phyloP scores from a whole-genome alignment of 805 yeast genomes.

The Ogataea saltuana region DNA sequence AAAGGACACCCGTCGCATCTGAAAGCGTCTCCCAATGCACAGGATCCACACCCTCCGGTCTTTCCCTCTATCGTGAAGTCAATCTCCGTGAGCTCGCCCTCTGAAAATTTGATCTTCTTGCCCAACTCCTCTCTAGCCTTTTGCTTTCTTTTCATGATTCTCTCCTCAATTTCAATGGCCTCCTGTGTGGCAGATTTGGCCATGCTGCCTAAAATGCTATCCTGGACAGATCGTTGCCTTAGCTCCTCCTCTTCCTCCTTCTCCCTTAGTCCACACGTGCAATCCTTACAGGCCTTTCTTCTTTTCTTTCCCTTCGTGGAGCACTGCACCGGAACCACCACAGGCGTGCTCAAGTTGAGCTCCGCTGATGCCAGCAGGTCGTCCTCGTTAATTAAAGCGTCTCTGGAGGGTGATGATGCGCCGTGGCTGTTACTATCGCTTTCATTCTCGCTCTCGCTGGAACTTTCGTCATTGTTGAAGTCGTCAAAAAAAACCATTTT shows the following conservation, averaged over 20 bases:
- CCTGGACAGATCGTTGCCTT: conserved; percentile 45
- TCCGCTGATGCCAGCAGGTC: conserved; percentile 43
- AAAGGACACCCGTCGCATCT: conserved; percentile 98
- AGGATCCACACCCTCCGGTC: conserved; percentile 96
- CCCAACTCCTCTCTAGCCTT: conserved; percentile 23
- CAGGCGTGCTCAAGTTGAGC: conserved; percentile 31
- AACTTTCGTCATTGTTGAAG: conserved; percentile 24
- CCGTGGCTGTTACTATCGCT: too few species aligned
- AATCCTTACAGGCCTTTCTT: conserved; percentile 95
- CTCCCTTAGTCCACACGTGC: conserved; percentile 96
- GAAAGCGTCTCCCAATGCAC: conserved; percentile 97
- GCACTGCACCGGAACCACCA: conserved; percentile 62
- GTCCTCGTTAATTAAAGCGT: conserved; percentile 56
- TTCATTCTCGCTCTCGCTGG: conserved; percentile 18
- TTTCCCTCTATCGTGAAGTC: conserved; percentile 97
- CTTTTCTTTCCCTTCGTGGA: conserved; percentile 53
- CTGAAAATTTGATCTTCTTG: conserved; percentile 39
- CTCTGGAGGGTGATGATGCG: conserved; percentile 33
- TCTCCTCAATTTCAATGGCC: conserved; percentile 54
- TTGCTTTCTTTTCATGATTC: conserved; percentile 37
- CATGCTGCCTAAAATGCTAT: conserved; percentile 45
- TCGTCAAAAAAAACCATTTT: conserved; percentile 59
- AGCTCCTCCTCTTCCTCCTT: conserved; percentile 66
- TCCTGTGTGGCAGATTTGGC: conserved; percentile 53
- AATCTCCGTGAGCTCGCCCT: conserved; percentile 80